Base-by-base conservation (phyloP, 345 rosid genomes). In the Toxicodendron radicans region DNA sequence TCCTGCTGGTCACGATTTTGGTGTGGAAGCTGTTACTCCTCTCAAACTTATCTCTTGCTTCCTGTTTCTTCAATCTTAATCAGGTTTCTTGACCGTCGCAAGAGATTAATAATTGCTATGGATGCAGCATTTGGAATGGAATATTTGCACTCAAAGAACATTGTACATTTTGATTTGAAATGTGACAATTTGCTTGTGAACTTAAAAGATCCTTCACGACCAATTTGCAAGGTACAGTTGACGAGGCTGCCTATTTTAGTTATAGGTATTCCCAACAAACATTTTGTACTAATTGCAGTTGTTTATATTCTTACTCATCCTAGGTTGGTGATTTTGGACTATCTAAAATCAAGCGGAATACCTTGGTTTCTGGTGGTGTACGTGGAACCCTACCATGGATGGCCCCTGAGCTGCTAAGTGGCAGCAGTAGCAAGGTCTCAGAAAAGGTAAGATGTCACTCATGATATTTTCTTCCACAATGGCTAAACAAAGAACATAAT, bases 61-160 rank as follows among this genome's bases (percentile, higher is more conserved):
- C 46, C 53, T 27, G 3, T 67, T 77, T 66, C 46, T 45, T 53
- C 32, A 8, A 75, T 75, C 43, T 77, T 66, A 35, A 70, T 62
- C 80, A 91, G 94, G 88, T 79, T 78, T 79, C 92, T 91, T 71
- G 97, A 91, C 83, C 91, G 86, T 63, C 84, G 90, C 61, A 90
- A 79, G 90, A 87, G 82, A 80, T 83, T 91, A 77, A 87, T 91
- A 70, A 88, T 91, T 70, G 94, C 94, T 76, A 87, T 90, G 97
- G 97, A 92, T 83, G 94, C 94, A 65, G 97, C 94, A 43, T 90
- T 91, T 74, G 97, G 97, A 72, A 88, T 90, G 97, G 95, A 92
- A 76, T 92, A 90, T 87, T 73, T 88, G 49, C 94, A 91, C 79
- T 90, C 97, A 30, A 90, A 90, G 84, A 91, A 90, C 71, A 89